Conservation (phyloP, 2,329 filamentous ascomycete genomes). For the Alternaria sp. region DNA sequence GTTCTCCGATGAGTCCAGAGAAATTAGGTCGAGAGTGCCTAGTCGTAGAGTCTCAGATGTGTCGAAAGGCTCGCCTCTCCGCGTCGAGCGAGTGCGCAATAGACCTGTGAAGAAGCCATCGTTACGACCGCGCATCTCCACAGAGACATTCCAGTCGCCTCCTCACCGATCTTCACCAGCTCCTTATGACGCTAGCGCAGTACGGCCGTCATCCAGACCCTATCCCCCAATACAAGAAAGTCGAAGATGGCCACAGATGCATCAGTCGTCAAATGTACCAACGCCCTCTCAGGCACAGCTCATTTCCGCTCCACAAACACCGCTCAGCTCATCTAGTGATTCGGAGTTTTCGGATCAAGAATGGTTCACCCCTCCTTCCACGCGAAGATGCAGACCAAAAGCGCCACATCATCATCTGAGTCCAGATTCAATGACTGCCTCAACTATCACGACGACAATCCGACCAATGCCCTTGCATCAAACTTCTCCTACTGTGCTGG, state of each 20-base stretch:
- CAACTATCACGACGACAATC: background rate
- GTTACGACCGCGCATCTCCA: constrained; percentile 29
- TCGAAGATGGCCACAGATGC: constrained; percentile 12
- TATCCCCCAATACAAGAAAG: constrained; percentile 1
- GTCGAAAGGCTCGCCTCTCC: constrained; percentile 16
- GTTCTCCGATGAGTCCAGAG: constrained; percentile 14
- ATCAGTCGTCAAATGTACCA: background rate
- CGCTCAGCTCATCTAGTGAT: constrained; percentile 12
- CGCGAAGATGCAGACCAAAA: constrained; percentile 14
- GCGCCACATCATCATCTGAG: background rate
- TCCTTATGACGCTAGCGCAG: background rate
- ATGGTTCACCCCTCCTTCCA: constrained; percentile 30
- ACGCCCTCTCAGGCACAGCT: background rate
- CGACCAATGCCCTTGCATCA: background rate
- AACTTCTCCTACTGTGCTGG: background rate
- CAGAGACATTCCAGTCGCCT: constrained; percentile 31
- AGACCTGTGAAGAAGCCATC: constrained; percentile 16
- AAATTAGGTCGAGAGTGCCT: background rate
- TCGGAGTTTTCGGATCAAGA: constrained; percentile 18
- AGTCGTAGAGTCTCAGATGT: constrained; percentile 15
- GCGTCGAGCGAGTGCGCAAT: constrained; percentile 3
- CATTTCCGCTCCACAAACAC: background rate
- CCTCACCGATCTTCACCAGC: background rate
- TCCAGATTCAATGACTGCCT: background rate
- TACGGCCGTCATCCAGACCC: background rate